Conservation (phyloP, 371 early-diverging fungal genomes). For the Rhizopus sp. region DNA sequence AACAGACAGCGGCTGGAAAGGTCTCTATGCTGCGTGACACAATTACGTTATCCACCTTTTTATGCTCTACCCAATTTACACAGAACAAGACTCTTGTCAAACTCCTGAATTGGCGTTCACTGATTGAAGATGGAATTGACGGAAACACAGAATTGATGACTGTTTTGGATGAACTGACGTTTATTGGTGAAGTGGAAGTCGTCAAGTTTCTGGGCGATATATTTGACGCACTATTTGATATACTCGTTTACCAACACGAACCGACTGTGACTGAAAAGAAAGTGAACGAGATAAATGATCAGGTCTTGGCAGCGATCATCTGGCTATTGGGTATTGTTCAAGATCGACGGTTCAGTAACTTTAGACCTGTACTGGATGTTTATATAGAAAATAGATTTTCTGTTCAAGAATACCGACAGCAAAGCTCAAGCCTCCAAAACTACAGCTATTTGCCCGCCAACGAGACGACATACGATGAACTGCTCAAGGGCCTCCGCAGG, state of each 20-base stretch:
- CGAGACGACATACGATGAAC: conserved; percentile 31
- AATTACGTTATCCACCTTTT: conserved; percentile 50
- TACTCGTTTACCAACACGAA: conserved; percentile 45
- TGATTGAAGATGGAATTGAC: conserved; percentile 21
- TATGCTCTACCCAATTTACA: conserved; percentile 70
- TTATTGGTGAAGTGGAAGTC: conserved; percentile 71
- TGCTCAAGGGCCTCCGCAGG: conserved; percentile 51
- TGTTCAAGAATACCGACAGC: conserved; percentile 26
- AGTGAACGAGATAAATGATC: conserved; percentile 23
- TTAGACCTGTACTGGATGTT: conserved; percentile 61
- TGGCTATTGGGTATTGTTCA: conserved; percentile 62
- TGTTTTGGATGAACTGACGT: conserved; percentile 63
- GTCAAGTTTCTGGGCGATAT: conserved; percentile 70
- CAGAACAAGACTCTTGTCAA: conserved; percentile 67
- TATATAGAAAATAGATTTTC: conserved; percentile 63
- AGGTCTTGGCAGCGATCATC: conserved; percentile 58
- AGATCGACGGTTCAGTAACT: conserved; percentile 68
- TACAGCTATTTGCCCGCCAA: conserved; percentile 11
- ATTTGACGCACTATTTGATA: conserved; percentile 66
- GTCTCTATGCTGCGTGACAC: conserved; percentile 53
- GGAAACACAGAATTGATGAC: conserved; percentile 42
- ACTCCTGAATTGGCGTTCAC: conserved; percentile 62
- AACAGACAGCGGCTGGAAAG: conserved; percentile 22
- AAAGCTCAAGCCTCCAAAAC: conserved; percentile 1
- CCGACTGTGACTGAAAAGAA: neutral